A percentile compares a stretch with the other conserved stretches of the same genome.
Evolutionary conservation across 208 protist genomes (phyloP).

Genomic region (Trypanosoma grayi): DNA sequence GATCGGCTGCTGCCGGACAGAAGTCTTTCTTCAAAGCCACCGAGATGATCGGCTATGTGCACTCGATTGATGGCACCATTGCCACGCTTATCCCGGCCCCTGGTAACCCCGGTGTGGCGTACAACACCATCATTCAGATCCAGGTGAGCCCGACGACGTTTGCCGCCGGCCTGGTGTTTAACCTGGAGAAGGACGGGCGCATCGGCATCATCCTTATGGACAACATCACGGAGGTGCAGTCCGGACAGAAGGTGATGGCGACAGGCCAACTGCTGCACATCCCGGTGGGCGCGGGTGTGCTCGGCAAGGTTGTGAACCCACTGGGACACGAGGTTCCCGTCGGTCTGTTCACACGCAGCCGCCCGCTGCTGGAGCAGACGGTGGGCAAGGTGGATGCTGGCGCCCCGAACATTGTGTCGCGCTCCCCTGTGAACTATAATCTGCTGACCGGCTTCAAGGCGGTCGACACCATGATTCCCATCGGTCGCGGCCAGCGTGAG

Average conservation of each 20-base stretch:
- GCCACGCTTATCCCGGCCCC: conserved; percentile 78
- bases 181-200: conserved; percentile 84
- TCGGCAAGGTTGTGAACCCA: conserved; percentile 87
- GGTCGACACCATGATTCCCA: conserved; percentile 92
- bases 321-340: conserved; percentile 80
- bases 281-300: conserved; percentile 72
- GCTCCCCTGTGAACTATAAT: conserved; percentile 92
- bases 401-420: conserved; percentile 92
- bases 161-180: conserved; percentile 77
- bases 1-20: conserved; percentile 43
- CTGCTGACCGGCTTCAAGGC: conserved; percentile 93
- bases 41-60: conserved; percentile 85
- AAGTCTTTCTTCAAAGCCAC: conserved; percentile 85
- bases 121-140: conserved; percentile 88
- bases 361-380: conserved; percentile 45
- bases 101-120: conserved; percentile 71
- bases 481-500: conserved; percentile 93
- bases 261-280: conserved; percentile 85
- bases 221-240: conserved; percentile 85
- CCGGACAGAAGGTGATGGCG: conserved; percentile 85
- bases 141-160: conserved; percentile 78
- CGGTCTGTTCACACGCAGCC: conserved; percentile 56
- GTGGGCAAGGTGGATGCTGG: conserved; percentile 87
- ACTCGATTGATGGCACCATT: conserved; percentile 88
- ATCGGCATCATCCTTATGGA: conserved; percentile 89